A percentile compares a stretch with the other conserved stretches of the same genome.
Evolutionary conservation across 2,329 filamentous ascomycete species (phyloP).

Genomic region (Hypoxylon sp.): DNA sequence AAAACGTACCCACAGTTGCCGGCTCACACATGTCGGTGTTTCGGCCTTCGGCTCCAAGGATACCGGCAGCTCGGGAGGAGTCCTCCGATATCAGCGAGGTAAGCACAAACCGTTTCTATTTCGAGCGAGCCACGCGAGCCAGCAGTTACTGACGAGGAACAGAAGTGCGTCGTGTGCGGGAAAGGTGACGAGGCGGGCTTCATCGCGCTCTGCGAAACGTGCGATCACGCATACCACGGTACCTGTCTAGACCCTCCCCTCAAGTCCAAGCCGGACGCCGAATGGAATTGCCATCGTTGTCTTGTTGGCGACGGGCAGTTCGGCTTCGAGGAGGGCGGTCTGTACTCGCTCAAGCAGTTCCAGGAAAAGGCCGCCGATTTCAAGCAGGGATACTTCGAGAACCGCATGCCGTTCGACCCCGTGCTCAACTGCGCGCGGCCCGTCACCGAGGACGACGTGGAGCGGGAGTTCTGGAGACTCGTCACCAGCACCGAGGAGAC

Average conservation of each 20-base stretch:
- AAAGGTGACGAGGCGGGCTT: slow-evolving; percentile 75
- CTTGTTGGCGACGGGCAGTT: slow-evolving; percentile 96
- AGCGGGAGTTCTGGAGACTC: slow-evolving; percentile 94
- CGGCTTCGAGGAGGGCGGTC: slow-evolving; percentile 93
- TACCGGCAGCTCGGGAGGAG: slow-evolving; percentile 66
- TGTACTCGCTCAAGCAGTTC: slow-evolving; percentile 95
- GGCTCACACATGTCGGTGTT: slow-evolving; percentile 97
- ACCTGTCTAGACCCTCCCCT: slow-evolving; percentile 88
- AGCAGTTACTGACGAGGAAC: slow-evolving; percentile 33
- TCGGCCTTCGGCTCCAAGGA: slow-evolving; percentile 77
- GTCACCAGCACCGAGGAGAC: slow-evolving; percentile 94
- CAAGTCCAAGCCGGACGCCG: slow-evolving; percentile 77
- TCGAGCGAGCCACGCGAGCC: too few relatives aligned
- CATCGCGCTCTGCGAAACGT: slow-evolving; percentile 87
- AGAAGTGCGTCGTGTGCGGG: slow-evolving; percentile 88
- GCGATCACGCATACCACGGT: slow-evolving; percentile 87
- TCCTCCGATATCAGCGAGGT: slow-evolving; percentile 54
- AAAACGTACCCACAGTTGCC: slow-evolving; percentile 81
- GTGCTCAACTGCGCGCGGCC: slow-evolving; percentile 80
- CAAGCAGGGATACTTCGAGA: slow-evolving; percentile 91
- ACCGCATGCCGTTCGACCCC: slow-evolving; percentile 87
- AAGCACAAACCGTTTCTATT: slow-evolving; percentile 21
- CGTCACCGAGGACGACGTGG: slow-evolving; percentile 93
- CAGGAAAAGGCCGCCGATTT: slow-evolving; percentile 96
- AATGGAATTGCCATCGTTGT: slow-evolving; percentile 97